Base-by-base conservation (phyloP, 2,329 filamentous ascomycete genomes). In the Calycina herbarum region DNA sequence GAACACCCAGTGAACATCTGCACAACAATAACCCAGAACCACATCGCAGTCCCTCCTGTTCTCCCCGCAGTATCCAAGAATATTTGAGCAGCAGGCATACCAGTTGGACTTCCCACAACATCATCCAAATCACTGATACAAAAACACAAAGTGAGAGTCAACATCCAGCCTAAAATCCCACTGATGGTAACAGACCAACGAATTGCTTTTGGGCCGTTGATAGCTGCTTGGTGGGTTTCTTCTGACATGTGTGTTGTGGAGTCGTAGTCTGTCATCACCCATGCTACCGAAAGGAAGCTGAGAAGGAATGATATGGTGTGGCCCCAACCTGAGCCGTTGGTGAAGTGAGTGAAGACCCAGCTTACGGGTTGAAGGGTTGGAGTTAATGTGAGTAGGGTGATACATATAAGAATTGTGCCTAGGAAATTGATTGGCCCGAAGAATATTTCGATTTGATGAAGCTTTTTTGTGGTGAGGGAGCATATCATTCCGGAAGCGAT, bases 201-300 rank as follows among this genome's bases (percentile, higher is more conserved):
- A 64, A 89, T 89, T 5, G 87, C 86, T 17, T 84, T 75, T 2
- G 87, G 86, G 0, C 86, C 87, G 66, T 81, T 80, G 61, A 85
- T 80, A 1, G 85, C 86, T 6, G 87, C 86, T 73, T 89, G 83
- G 69, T 88, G 85, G 0, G 85, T 88, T 76, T 89, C 86, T 78
- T 89, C 87, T 1, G 86, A 87, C 83, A 89, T 88, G 71, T 89
- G 87, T 5, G 86, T 88, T 11, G 87, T 89, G 57, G 84, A 86
- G 70, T 89, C 86, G 73, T 89, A 89, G 73, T 89, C 86, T 5
- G 86, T 89, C 86, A 89, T 89, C n/a, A 85, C 87, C 83, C 83
- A 85, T 27, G 83, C 82, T 15, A 85, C 83, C 17, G 82, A 84
- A 5, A 85, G 75, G 69, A 85, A 85, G 31, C 79, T 80, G 6